These are phyloP conservation scores for Tausonia pullulans DNA, from an alignment of 1,284 basidiomycete genomes.

Conservation along the genomic window DNA sequence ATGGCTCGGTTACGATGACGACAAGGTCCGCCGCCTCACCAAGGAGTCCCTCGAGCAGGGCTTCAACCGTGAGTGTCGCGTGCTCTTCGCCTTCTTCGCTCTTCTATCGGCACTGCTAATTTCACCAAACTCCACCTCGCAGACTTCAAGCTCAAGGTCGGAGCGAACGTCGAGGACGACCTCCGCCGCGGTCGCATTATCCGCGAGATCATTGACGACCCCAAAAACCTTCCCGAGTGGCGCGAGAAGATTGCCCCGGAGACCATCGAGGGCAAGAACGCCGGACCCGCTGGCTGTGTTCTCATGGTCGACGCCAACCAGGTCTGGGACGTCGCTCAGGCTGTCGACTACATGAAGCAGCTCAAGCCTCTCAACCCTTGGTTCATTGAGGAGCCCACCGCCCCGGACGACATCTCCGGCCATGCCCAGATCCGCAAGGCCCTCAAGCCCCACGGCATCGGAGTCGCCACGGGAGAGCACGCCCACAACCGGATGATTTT, in stretches of 20 bases:
- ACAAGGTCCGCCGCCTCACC: constrained; percentile 77
- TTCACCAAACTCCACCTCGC: background rate
- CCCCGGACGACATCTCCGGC: constrained; percentile 70
- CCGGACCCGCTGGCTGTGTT: constrained; percentile 82
- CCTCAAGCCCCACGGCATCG: constrained; percentile 70
- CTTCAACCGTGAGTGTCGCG: constrained; percentile 75
- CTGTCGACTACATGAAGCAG: constrained; percentile 78
- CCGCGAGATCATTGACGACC: constrained; percentile 87
- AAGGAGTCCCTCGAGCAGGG: constrained; percentile 71
- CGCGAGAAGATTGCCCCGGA: constrained; percentile 50
- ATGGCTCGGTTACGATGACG: constrained; percentile 82
- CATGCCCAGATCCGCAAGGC: constrained; percentile 42
- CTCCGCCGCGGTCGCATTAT: constrained; percentile 76
- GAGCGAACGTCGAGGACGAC: constrained; percentile 68
- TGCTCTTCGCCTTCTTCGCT: background rate
- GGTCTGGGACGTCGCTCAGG: constrained; percentile 89
- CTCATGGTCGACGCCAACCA: constrained; percentile 95
- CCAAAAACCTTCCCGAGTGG: constrained; percentile 35
- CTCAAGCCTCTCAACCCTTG: constrained; percentile 79
- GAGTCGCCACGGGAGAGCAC: constrained; percentile 92
- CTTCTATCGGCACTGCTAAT: background rate
- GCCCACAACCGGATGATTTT: constrained; percentile 65
- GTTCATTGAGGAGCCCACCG: constrained; percentile 95
- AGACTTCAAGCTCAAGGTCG: constrained; percentile 72
- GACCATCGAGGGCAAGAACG: constrained; percentile 72